Conservation (phyloP, 306 rosid species). For the Ziziphus jujuba region DNA sequence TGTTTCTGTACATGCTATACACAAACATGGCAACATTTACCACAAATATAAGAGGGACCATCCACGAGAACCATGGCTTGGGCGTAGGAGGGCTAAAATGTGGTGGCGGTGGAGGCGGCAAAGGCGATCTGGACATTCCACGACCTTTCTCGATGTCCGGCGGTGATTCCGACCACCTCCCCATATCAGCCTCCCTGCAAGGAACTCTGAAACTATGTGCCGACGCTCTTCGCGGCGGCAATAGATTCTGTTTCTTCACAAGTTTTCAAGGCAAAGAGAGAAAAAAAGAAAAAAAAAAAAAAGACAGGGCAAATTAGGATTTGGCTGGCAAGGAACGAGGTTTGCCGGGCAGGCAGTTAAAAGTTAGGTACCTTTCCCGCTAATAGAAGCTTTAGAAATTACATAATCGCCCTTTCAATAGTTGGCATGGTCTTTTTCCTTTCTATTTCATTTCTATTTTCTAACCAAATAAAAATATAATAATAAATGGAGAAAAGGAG, state of each 20-base stretch:
- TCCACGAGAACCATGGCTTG: constrained; percentile 60
- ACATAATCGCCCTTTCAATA: not conserved
- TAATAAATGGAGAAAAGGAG: too few relatives aligned
- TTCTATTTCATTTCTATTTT: not conserved
- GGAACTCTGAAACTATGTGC: constrained; percentile 14
- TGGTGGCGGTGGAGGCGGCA: constrained; percentile 28
- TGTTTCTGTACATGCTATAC: constrained; percentile 58
- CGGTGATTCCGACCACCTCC: constrained; percentile 45
- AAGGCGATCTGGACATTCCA: constrained; percentile 4
- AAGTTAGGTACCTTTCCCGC: constrained; percentile 51
- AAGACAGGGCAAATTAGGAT: constrained; percentile 11
- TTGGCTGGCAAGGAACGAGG: constrained; percentile 34
- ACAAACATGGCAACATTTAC: constrained; percentile 47
- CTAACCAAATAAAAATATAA: not conserved
- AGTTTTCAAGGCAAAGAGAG: constrained; percentile 11
- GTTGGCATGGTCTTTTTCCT: not conserved
- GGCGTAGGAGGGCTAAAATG: constrained; percentile 41
- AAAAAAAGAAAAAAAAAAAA: constrained; percentile 11
- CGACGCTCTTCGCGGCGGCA: constrained; percentile 1
- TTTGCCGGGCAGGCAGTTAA: constrained; percentile 36
- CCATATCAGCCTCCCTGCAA: constrained; percentile 31
- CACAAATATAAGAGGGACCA: constrained; percentile 59
- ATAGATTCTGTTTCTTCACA: constrained; percentile 18
- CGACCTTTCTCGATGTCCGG: constrained; percentile 58
- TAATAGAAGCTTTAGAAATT: constrained; percentile 22